phyloP scores from a whole-genome alignment of 1,139 yeast species.

The Debaryomycetaceae sp. region DNA sequence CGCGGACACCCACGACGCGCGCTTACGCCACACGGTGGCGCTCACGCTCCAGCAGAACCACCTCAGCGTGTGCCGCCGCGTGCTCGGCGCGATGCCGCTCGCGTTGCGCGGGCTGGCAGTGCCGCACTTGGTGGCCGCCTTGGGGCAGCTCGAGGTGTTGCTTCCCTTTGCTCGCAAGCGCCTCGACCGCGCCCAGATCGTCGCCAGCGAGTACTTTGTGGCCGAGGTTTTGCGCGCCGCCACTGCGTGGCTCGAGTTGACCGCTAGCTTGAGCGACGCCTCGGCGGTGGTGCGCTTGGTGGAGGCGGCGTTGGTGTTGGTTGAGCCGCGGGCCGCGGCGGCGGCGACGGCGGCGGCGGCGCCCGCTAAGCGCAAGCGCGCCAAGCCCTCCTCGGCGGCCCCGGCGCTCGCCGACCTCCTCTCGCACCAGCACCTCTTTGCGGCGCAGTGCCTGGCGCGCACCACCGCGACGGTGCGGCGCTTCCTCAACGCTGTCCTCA shows the following conservation, averaged over 20 bases:
- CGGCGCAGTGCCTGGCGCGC: conserved; percentile 30
- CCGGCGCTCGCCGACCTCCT: conserved; percentile 65
- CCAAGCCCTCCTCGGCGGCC: conserved; percentile 37
- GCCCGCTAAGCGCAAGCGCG: conserved; percentile 18
- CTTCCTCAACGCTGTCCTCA: conserved; percentile 48
- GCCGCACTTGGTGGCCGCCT: conserved; percentile 44
- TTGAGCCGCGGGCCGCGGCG: conserved; percentile 32
- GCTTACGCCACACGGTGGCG: conserved; percentile 35
- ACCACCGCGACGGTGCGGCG: conserved; percentile 37
- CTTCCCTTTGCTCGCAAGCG: conserved; percentile 45
- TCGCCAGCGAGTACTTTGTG: conserved; percentile 29
- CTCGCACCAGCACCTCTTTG: conserved; percentile 62
- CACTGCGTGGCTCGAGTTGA: conserved; percentile 24
- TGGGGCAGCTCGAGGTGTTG: conserved; percentile 50
- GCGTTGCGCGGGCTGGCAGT: conserved; percentile 43
- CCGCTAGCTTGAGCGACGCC: conserved; percentile 33
- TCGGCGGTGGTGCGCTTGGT: conserved; percentile 39
- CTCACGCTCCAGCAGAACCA: conserved; percentile 44
- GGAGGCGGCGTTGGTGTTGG: conserved; percentile 41
- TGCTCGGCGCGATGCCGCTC: conserved; percentile 35
- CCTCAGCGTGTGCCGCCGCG: conserved; percentile 31
- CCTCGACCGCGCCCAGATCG: conserved; percentile 27
- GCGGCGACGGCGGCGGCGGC: background rate
- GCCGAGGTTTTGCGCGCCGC: conserved; percentile 27
- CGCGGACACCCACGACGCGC: conserved; percentile 51